A percentile compares a stretch with the other conserved stretches of the same genome.
These are phyloP conservation scores for Diplogelasinospora grovesii DNA, from an alignment of 495 filamentous ascomycete species.

Conservation along the genomic window DNA sequence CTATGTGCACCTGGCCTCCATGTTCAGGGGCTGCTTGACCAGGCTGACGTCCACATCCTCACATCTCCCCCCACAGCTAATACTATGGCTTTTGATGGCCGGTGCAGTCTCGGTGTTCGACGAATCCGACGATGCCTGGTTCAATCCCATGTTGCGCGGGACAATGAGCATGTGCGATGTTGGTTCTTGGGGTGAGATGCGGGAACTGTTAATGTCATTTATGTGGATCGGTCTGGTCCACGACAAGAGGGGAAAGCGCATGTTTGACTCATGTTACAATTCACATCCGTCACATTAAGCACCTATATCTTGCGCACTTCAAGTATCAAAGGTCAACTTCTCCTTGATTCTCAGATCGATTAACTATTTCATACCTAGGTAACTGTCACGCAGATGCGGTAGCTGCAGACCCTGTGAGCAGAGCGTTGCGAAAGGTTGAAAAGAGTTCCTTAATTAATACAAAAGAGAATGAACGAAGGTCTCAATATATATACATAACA, in stretches of 20 bases:
- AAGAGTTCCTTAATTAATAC: no score
- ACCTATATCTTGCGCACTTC: no score
- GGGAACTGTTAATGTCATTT: conserved; percentile 19
- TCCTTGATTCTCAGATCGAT: no score
- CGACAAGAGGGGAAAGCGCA: conserved; percentile 21
- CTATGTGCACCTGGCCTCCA: conserved; percentile 17
- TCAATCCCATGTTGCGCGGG: conserved; percentile 16
- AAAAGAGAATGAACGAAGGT: no score
- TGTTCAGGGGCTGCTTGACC: conserved; percentile 9
- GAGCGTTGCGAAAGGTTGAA: no score
- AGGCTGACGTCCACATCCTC: not conserved
- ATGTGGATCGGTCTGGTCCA: conserved; percentile 31
- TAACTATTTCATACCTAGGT: no score
- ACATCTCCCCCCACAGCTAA: not conserved
- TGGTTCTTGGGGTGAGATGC: conserved; percentile 23
- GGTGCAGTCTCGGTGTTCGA: conserved; percentile 28
- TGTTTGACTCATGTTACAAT: no score
- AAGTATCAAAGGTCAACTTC: no score
- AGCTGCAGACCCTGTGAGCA: no score
- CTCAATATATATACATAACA: no score
- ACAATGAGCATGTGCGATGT: conserved; percentile 16
- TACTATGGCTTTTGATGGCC: conserved; percentile 33
- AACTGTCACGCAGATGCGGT: no score
- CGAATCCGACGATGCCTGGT: conserved; percentile 20
- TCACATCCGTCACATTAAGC: no score